Percentiles rank a stretch among this genome's conserved stretches.
phyloP scores from a whole-genome alignment of 345 rosid genomes.

The Cochlearia excelsa region DNA sequence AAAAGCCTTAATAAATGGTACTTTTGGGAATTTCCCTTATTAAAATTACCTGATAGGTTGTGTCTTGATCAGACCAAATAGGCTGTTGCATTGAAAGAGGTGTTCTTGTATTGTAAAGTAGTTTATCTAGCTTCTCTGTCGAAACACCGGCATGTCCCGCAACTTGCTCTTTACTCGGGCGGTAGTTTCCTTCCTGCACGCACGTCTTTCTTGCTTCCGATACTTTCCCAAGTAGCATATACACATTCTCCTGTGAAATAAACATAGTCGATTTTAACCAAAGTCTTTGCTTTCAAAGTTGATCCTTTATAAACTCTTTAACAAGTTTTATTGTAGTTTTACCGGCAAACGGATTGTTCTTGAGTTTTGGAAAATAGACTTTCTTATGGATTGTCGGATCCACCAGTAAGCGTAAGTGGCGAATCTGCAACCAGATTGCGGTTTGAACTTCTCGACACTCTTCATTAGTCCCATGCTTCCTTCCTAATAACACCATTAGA shows the following conservation, averaged over 20 bases:
- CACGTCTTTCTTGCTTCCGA: conserved; percentile 59
- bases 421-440: conserved; percentile 76
- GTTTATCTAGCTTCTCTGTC: conserved; percentile 52
- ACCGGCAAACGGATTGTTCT: conserved; percentile 88
- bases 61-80: conserved; percentile 72
- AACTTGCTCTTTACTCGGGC: conserved; percentile 58
- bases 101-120: conserved; percentile 48
- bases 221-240: conserved; percentile 53
- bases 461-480: conserved; percentile 91
- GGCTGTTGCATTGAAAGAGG: conserved; percentile 74
- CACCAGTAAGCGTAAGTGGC: conserved; percentile 91
- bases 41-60: conserved; percentile 59
- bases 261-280: conserved; percentile 22
- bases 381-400: conserved; percentile 73
- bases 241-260: conserved; percentile 56
- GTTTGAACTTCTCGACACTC: conserved; percentile 84
- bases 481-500: conserved; percentile 43
- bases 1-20: too few relatives aligned
- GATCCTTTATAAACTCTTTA: not conserved
- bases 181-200: conserved; percentile 50
- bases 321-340: conserved; percentile 24
- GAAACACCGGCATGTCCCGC: conserved; percentile 72
- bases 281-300: not conserved
- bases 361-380: conserved; percentile 74
- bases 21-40: too few relatives aligned